Percentiles rank a stretch among this genome's conserved stretches.
phyloP scores from a whole-genome alignment of 495 filamentous ascomycete species.

The Staphylotrichum tortipilum region DNA sequence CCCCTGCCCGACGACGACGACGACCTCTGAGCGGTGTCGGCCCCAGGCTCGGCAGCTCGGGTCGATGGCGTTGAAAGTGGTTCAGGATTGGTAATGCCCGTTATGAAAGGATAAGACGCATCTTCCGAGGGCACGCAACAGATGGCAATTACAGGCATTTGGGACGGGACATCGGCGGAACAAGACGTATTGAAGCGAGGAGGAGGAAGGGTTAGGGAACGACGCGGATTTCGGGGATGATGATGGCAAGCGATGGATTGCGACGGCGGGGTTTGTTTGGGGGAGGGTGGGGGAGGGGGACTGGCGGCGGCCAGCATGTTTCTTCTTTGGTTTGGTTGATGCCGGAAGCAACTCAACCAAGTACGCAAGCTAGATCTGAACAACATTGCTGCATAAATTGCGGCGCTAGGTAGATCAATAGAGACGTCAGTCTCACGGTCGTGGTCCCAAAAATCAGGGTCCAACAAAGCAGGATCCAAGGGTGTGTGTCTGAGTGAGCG shows the following conservation, averaged over 20 bases:
- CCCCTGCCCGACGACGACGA: constrained; percentile 93
- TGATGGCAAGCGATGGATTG: constrained; percentile 3
- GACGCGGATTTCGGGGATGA: constrained; percentile 7
- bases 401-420: constrained; percentile 21
- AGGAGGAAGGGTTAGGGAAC: no score
- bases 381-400: constrained; percentile 16
- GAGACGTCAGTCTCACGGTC: constrained; percentile 13
- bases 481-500: no score
- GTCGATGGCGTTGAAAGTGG: constrained; percentile 3
- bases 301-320: constrained; percentile 14
- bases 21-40: constrained; percentile 37
- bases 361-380: constrained; percentile 22
- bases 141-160: constrained; percentile 16
- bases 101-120: constrained; percentile 23
- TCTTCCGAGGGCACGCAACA: constrained; percentile 13
- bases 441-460: no score
- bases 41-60: constrained; percentile 6
- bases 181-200: no score
- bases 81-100: constrained; percentile 24
- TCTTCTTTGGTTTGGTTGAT: constrained; percentile 12
- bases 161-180: no score
- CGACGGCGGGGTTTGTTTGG: constrained; percentile 6
- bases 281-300: background rate
- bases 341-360: constrained; percentile 10
- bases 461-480: background rate